A percentile compares a stretch with the other conserved stretches of the same genome.
These are phyloP conservation scores for Blastomyces silverae DNA, from an alignment of 2,329 filamentous ascomycete genomes.

Conservation along the genomic window DNA sequence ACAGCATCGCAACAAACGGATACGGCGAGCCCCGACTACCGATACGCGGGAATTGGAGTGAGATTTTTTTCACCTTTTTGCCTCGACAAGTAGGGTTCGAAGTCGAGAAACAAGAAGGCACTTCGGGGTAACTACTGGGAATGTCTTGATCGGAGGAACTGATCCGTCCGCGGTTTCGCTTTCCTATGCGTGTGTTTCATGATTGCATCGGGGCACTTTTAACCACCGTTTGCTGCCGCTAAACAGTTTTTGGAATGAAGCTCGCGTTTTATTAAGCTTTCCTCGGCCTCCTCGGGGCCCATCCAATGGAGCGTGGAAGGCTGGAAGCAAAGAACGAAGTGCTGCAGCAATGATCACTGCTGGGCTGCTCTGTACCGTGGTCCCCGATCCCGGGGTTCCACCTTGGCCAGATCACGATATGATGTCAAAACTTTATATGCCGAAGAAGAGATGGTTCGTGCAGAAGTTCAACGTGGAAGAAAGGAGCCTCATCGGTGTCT, in stretches of 20 bases:
- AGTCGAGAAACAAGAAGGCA: not conserved
- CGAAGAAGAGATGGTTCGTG: not conserved
- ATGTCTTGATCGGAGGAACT: not conserved
- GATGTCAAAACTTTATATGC: not conserved
- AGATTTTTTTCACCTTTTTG: not conserved
- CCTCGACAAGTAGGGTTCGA: not conserved
- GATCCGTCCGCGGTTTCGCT: not conserved
- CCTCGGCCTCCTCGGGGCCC: not conserved
- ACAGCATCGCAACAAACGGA: too few species aligned
- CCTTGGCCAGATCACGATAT: not conserved
- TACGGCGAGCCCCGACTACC: not conserved
- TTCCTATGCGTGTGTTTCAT: not conserved
- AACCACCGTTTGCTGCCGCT: not conserved
- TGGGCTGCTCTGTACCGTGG: not conserved
- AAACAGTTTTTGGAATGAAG: not conserved
- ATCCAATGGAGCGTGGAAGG: too few species aligned
- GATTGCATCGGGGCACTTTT: not conserved
- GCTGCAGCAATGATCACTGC: not conserved
- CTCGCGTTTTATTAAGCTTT: not conserved
- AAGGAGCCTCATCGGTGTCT: not conserved
- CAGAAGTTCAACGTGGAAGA: not conserved
- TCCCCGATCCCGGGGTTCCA: not conserved
- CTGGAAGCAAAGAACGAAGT: too few species aligned
- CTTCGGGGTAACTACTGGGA: not conserved
- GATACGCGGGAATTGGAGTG: not conserved